Evolutionary conservation across 345 rosid species (phyloP).

Genomic region (Gossypium stocksii): DNA sequence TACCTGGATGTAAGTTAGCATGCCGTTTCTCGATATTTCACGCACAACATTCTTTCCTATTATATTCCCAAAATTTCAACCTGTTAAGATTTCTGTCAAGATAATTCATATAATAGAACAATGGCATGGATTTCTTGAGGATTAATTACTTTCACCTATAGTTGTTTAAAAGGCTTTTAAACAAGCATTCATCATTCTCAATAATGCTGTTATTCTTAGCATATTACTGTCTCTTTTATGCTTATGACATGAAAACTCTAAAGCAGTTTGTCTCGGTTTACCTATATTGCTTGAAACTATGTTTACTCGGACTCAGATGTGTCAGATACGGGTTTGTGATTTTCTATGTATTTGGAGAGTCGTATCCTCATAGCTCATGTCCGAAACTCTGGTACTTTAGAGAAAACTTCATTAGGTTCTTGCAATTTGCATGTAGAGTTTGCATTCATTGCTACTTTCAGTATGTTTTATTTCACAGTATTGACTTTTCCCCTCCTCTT

Average conservation of each 20-base stretch:
- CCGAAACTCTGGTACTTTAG: not conserved
- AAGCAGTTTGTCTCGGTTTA: not conserved
- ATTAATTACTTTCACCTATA: not conserved
- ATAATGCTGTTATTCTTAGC: not conserved
- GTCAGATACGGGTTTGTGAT: not conserved
- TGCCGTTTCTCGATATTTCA: not conserved
- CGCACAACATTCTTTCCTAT: not conserved
- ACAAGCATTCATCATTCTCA: not conserved
- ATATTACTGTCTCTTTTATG: not conserved
- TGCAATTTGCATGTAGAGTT: not conserved
- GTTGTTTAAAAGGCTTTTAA: not conserved
- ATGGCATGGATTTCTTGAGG: not conserved
- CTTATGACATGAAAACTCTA: not conserved
- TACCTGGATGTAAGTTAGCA: constrained; percentile 54
- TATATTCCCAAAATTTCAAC: not conserved
- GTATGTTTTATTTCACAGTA: not conserved
- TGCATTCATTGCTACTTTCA: not conserved
- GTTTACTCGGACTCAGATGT: not conserved
- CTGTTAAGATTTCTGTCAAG: not conserved
- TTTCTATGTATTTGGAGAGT: not conserved
- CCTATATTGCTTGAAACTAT: not conserved
- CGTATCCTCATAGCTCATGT: not conserved
- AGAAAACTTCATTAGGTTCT: not conserved
- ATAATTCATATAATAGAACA: constrained; percentile 3
- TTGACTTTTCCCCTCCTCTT: constrained; percentile 22